These are phyloP conservation scores for Fusarium sp. DNA, from an alignment of 2,329 filamentous ascomycete genomes.

Conservation along the genomic window DNA sequence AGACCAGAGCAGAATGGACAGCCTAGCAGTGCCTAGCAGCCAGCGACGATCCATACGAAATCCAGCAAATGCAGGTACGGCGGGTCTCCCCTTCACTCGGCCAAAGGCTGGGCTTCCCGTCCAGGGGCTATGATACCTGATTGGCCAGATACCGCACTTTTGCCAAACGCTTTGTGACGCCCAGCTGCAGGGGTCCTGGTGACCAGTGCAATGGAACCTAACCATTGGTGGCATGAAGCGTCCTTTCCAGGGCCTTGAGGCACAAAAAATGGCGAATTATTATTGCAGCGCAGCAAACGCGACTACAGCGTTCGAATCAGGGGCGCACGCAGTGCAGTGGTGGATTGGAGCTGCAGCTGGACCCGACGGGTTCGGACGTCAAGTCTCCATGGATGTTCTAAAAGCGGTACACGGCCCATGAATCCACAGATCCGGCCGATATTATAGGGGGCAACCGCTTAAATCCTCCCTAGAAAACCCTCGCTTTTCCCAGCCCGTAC, in stretches of 20 bases:
- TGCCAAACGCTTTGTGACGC: slow-evolving; percentile 41
- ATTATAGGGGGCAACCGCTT: slow-evolving; percentile 37
- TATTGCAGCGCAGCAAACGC: slow-evolving; percentile 23
- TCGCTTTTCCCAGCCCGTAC: slow-evolving; percentile 19
- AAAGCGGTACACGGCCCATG: slow-evolving; percentile 19
- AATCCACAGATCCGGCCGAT: slow-evolving; percentile 19
- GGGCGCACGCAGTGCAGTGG: slow-evolving; percentile 2
- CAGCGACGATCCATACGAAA: slow-evolving; percentile 23
- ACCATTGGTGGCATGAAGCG: slow-evolving; percentile 43
- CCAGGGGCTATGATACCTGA: slow-evolving; percentile 33
- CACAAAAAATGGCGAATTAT: slow-evolving; percentile 8
- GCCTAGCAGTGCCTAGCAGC: slow-evolving; percentile 16
- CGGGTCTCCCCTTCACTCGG: slow-evolving; percentile 14
- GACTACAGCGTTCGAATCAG: slow-evolving; percentile 15
- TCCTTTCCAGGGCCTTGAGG: slow-evolving; percentile 17
- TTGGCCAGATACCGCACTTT: slow-evolving; percentile 28
- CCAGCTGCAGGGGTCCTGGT: slow-evolving; percentile 28
- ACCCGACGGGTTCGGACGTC: not conserved
- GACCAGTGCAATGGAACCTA: slow-evolving; percentile 18
- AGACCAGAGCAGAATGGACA: slow-evolving; percentile 22
- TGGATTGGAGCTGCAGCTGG: not conserved
- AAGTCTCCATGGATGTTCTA: slow-evolving; percentile 1
- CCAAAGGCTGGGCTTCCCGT: slow-evolving; percentile 25
- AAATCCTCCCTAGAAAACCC: slow-evolving; percentile 5
- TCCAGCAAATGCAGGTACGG: slow-evolving; percentile 30